Base-by-base conservation (phyloP, 83 land plant genomes). In the Isoetes engelmannii region DNA sequence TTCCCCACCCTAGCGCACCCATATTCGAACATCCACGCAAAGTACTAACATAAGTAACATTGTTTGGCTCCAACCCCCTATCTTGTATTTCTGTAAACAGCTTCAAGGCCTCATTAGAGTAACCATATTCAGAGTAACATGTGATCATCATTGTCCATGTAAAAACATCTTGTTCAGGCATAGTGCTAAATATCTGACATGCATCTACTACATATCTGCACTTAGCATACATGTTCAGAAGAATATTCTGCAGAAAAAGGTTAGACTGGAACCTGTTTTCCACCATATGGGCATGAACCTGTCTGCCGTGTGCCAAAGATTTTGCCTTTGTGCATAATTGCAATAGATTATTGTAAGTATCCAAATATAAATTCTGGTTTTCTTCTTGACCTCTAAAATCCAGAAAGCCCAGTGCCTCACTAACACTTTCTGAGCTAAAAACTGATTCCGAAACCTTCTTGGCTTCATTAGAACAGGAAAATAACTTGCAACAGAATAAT, bases 221-320 rank as follows among this genome's bases (percentile, higher is more conserved):
- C 69, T 82, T 82, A n/a, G 77, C 74, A 53, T 84, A 84, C 75
- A 82, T 67, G 6, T 64, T 55, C 5, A 84, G 58, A 41, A 84
- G 77, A 59, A 70, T 83, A 47, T 82, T 84, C 45, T 54, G 49
- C 59, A 84, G 62, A 66, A 76, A 82, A 3, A 79, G 64, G 57
- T 72, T 73, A 4, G 82, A 70, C 37, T 65, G 72, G 50, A 81
- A 75, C 4, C 63, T 17, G 15, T 61, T 45, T 19, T 46, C 71
- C 21, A 84, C 57, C 8, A 84, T 70, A 63, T 76, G 80, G 57
- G 65, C 75, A 62, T 84, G 87, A 42, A 73, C 74, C 8, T 69
- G 43, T 48, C 76, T 79, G 7, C 79, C 84, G 13, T 61, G 73
- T 51, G 53, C 18, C 37, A 77, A 41, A 60, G 60, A 67, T 42